A percentile compares a stretch with the other conserved stretches of the same genome.
Conservation (phyloP, 768 basidiomycete species). For the Mycena vitilis region DNA sequence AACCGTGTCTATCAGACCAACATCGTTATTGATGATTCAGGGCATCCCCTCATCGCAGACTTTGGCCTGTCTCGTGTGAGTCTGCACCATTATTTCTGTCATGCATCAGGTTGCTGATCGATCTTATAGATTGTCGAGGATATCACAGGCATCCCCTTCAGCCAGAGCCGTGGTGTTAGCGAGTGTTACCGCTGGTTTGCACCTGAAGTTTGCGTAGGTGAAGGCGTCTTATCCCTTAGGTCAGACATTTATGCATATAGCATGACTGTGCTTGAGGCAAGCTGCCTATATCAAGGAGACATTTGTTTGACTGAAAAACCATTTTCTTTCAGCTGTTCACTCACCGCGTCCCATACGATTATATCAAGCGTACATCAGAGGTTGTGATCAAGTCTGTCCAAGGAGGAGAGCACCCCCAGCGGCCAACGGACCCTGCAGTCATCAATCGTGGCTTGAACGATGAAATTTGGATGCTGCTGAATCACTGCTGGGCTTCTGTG, state of each 20-base stretch:
- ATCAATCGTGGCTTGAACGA: slow-evolving; percentile 58
- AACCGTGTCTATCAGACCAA: slow-evolving; percentile 51
- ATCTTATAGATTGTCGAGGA: slow-evolving; percentile 62
- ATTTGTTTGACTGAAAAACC: not conserved
- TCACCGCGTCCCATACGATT: slow-evolving; percentile 60
- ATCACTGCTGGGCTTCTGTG: slow-evolving; percentile 56
- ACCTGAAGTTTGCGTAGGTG: slow-evolving; percentile 64
- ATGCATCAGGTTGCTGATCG: not conserved
- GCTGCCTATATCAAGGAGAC: not conserved
- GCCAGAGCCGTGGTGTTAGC: slow-evolving; percentile 59
- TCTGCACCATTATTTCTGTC: not conserved
- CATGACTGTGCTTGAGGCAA: slow-evolving; percentile 70
- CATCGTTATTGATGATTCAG: slow-evolving; percentile 56
- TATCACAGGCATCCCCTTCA: slow-evolving; percentile 66
- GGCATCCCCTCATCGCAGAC: slow-evolving; percentile 64
- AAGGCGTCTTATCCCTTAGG: slow-evolving; percentile 57
- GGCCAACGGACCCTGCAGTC: slow-evolving; percentile 50
- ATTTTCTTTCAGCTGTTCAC: slow-evolving; percentile 56
- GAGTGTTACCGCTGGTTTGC: slow-evolving; percentile 65
- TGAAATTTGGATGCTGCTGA: slow-evolving; percentile 55
- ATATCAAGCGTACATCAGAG: slow-evolving; percentile 62
- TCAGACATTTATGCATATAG: slow-evolving; percentile 67
- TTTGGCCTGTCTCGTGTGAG: slow-evolving; percentile 67
- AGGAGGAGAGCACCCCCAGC: slow-evolving; percentile 56
- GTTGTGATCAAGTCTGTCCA: slow-evolving; percentile 55